These are phyloP conservation scores for Candida gigantensis DNA, from an alignment of 1,139 yeast species.

Conservation along the genomic window DNA sequence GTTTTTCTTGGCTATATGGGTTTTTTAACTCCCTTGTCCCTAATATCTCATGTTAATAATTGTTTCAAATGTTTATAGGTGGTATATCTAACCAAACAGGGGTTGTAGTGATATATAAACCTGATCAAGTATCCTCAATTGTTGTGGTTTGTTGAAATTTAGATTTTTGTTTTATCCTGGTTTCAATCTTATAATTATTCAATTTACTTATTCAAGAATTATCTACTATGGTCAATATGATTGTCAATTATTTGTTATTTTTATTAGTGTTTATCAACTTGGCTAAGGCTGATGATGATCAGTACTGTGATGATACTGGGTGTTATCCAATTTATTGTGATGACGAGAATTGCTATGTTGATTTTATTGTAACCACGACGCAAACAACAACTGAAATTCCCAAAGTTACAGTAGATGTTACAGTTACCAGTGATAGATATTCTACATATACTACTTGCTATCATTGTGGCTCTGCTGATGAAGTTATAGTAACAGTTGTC, in stretches of 20 bases:
- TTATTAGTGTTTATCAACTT: background rate
- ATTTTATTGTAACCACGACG: background rate
- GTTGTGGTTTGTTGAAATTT: background rate
- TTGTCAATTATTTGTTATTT: constrained; percentile 2
- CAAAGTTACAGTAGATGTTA: background rate
- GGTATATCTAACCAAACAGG: background rate
- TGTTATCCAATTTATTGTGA: constrained; percentile 7
- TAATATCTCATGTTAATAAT: no score
- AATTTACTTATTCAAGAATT: background rate
- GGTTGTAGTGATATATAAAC: background rate
- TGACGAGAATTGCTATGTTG: constrained; percentile 3
- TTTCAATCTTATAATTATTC: background rate
- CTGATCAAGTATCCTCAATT: background rate
- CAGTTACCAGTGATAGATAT: background rate
- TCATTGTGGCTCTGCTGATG: background rate
- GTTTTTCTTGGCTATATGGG: no score
- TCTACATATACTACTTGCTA: background rate
- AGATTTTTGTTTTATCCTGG: background rate
- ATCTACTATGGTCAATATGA: background rate
- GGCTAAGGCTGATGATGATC: background rate
- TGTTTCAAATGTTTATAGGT: background rate
- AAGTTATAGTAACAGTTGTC: background rate
- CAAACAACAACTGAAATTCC: background rate
- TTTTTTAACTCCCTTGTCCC: no score
- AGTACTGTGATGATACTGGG: constrained; percentile 5